Percentiles rank a stretch among this genome's conserved stretches.
phyloP scores from a whole-genome alignment of 2,329 filamentous ascomycete species.

The Paecilomyces formosus region DNA sequence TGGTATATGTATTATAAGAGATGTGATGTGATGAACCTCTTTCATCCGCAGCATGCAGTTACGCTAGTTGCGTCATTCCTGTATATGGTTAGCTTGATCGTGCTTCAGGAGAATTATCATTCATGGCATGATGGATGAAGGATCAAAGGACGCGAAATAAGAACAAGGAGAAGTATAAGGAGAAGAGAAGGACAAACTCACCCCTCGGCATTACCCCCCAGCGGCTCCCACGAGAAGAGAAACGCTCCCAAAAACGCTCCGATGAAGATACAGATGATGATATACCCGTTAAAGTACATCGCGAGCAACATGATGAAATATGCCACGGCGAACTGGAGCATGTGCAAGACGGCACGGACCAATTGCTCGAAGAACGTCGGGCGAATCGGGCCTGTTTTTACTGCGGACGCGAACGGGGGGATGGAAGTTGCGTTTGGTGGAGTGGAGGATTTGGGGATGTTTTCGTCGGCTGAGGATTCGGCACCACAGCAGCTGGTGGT shows the following conservation, averaged over 20 bases:
- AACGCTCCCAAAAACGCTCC: conserved; percentile 67
- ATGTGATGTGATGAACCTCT: too few relatives aligned
- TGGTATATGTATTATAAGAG: too few relatives aligned
- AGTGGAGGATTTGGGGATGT: neutral
- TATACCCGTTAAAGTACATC: conserved; percentile 63
- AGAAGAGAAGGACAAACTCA: neutral
- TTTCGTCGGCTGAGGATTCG: neutral
- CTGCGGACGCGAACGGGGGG: neutral
- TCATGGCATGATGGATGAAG: neutral
- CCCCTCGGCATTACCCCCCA: neutral
- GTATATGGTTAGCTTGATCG: neutral
- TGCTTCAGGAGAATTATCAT: too few relatives aligned
- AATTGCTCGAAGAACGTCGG: conserved; percentile 60
- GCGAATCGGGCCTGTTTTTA: conserved; percentile 20
- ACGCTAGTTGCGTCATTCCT: neutral
- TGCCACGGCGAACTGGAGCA: conserved; percentile 64
- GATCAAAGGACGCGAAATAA: neutral
- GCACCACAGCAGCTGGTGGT: neutral
- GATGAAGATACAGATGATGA: conserved; percentile 75
- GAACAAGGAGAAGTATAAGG: neutral
- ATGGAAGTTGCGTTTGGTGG: neutral
- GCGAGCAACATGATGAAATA: conserved; percentile 69
- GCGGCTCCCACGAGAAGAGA: conserved; percentile 61
- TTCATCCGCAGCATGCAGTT: neutral
- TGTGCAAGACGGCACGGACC: conserved; percentile 59